Evolutionary conservation across 768 basidiomycete genomes (phyloP), one percentile per base, ranked within the genome.

Genomic region (Termitomyces sp.): DNA sequence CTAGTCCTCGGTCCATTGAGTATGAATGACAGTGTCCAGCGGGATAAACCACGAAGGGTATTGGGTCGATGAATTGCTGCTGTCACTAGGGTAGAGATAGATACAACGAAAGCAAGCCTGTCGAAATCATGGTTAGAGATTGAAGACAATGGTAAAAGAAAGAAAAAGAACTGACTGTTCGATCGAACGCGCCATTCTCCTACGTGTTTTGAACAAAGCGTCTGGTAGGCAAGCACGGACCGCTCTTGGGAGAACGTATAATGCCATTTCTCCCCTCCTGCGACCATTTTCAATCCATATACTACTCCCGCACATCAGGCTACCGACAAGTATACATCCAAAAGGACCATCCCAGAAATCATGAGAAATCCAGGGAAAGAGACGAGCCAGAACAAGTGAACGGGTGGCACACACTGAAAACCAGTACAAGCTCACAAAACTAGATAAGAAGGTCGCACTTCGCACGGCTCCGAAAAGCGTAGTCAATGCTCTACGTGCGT

Each of bases 261-360:
- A 69, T 0, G 89, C 85, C 75, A 93, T 89, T 72, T 93, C 91
- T 5, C 89, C 88, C 55, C 91, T 75, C 62, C 91, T 74, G 56
- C 76, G 75, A 2, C 84, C 85, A 60, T 86, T 84, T 67, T 93
- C 91, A 30, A 92, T 80, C 83, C 85, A 90, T 46, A 93, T 90
- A 56, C 89, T 91, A 57, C 79, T 75, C 4, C 91, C 90, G 61
- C 90, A 92, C 18, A 79, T 72, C 46, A 93, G 69, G 60, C 86
- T 88, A 23, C 87, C 90, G 4, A 76, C 79, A 60, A 91, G 71
- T 33, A 87, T 72, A 60, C 86, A 81, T 0, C 91, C 91, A 58
- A 77, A 79, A 1, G 91, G 87, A 0, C 91, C 88, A 66, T 93
- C 91, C 83, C 88, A 90, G 60, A 88, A 82, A 58, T 93, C 82